phyloP scores from a whole-genome alignment of 2,329 filamentous ascomycete species.

The Thelonectria olida region DNA sequence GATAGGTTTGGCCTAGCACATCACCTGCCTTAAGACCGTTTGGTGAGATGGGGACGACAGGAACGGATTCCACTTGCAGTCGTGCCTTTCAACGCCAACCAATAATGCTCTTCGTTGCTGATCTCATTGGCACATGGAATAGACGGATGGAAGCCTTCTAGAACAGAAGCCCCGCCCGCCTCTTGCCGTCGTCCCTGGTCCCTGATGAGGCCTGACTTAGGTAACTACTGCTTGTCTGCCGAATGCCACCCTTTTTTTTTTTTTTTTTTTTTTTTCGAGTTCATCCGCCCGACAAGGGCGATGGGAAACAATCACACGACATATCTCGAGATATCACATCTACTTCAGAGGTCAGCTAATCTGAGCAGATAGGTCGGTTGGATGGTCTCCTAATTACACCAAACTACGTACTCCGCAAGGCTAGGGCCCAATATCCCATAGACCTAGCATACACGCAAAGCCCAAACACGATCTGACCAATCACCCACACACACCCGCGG shows the following conservation, averaged over 20 bases:
- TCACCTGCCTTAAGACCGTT: neutral
- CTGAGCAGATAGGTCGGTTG: neutral
- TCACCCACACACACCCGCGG: neutral
- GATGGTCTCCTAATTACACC: neutral
- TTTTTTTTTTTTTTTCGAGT: constrained; percentile 9
- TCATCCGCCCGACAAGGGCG: neutral
- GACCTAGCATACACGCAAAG: neutral
- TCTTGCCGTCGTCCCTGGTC: constrained; percentile 32
- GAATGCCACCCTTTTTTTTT: neutral
- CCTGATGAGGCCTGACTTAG: too few relatives aligned
- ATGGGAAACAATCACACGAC: neutral
- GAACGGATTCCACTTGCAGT: neutral
- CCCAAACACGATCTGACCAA: neutral
- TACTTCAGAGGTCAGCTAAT: neutral
- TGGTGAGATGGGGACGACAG: constrained; percentile 4
- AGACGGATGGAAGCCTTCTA: constrained; percentile 38
- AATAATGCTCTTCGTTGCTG: constrained; percentile 5
- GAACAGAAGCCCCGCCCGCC: constrained; percentile 39
- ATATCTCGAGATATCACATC: neutral
- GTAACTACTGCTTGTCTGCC: too few relatives aligned
- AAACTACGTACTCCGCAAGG: neutral
- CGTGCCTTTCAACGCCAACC: neutral
- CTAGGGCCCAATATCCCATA: neutral
- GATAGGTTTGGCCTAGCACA: too few relatives aligned
- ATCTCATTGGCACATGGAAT: constrained; percentile 25